These are phyloP conservation scores for Fusarium subglutinans DNA, from an alignment of 2,329 filamentous ascomycete species.

Conservation along the genomic window DNA sequence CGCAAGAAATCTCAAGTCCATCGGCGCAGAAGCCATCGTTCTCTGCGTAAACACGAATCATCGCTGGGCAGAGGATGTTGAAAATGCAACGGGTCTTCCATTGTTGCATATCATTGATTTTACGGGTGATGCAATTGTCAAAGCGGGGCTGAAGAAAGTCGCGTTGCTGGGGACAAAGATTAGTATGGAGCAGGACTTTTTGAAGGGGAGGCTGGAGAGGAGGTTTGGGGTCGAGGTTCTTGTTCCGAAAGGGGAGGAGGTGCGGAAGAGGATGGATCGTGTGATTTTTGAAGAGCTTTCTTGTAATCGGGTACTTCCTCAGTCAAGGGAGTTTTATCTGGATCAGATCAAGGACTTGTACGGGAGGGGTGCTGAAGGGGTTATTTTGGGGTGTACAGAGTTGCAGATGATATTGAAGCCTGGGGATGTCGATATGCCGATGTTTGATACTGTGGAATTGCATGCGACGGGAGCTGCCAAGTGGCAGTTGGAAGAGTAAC, in stretches of 20 bases:
- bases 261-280: not conserved
- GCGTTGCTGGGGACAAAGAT: not conserved
- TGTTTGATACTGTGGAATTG: slow-evolving; percentile 5
- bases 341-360: not conserved
- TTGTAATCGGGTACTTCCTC: not conserved
- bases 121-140: not conserved
- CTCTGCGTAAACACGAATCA: slow-evolving; percentile 15
- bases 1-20: slow-evolving; percentile 2
- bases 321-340: slow-evolving; percentile 5
- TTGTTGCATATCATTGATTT: slow-evolving; percentile 2
- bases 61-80: not conserved
- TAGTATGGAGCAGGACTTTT: slow-evolving; percentile 5
- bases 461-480: not conserved
- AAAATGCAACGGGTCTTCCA: not conserved
- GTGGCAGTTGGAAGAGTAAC: not conserved
- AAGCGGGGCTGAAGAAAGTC: not conserved
- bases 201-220: not conserved
- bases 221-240: not conserved
- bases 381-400: slow-evolving; percentile 3
- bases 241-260: not conserved
- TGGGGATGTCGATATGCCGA: not conserved
- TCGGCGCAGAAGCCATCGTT: slow-evolving; percentile 8
- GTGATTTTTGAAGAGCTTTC: slow-evolving; percentile 8
- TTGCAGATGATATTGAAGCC: slow-evolving; percentile 1
- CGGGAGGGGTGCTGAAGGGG: not conserved